Base-by-base conservation (phyloP, 2,329 filamentous ascomycete species). In the Alternaria ventricosa region DNA sequence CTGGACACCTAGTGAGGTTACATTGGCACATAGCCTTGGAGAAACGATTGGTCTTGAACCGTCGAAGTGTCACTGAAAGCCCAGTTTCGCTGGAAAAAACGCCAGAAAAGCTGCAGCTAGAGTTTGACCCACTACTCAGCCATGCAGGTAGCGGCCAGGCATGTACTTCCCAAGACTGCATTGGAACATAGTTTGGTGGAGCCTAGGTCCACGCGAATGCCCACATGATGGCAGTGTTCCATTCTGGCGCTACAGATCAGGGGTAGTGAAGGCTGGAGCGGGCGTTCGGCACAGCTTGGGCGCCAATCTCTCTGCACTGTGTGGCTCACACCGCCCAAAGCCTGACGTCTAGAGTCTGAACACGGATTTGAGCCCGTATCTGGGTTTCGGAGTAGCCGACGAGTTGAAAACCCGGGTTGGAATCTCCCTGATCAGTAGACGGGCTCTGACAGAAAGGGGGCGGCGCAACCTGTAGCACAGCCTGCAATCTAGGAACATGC, bases 321-420 rank as follows among this genome's bases (percentile, higher is more conserved):
- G 49, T 54, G 28, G 63, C 51, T 46, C 22, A 63, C 49, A 27
- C 55, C 53, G 28, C 43, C 23, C 30, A 25, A 59, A 58, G 54
- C 59, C 30, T 56, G 49, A 61, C 15, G 46, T 61, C 44, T 45
- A 44, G 57, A 54, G 56, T 54, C 55, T 55, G 8, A 23, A 46
- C 22, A 33, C 57, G 27, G 43, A 25, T 60, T 60, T 56, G 43
- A 67, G 59, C 61, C 57, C 28, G 57, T 55, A 30, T 63, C 44
- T 69, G n/a, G 50, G 66, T 65, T 55, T 65, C 41, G 50, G 64
- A 33, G 61, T 60, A 30, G 60, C 66, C 56, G 56, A 65, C 43
- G 54, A 57, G 45, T 28, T 43, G 15, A 56, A 43, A 30, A 51
- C 46, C 20, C 13, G 13, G 13, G 20, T 58, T 58, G 6, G 56